Conservation (phyloP, 768 basidiomycete species). For the Mycena polygramma region DNA sequence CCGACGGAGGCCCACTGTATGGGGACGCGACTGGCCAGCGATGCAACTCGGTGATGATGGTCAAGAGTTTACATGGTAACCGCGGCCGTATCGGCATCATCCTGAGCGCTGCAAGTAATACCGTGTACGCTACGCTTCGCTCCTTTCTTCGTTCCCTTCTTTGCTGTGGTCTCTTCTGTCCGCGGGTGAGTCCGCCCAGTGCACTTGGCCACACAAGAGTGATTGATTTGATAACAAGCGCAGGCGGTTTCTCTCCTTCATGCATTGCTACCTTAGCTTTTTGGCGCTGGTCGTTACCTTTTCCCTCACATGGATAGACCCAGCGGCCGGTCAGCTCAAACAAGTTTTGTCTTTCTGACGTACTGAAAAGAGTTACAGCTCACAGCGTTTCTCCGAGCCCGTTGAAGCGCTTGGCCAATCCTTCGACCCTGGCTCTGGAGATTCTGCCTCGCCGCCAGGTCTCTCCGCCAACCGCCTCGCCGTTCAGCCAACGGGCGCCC, state of each 20-base stretch:
- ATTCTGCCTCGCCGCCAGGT: conserved; percentile 63
- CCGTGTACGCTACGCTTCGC: too few species aligned
- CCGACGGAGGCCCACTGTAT: too few species aligned
- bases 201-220: too few species aligned
- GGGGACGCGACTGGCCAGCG: too few species aligned
- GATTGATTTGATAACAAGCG: neutral
- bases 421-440: conserved; percentile 65
- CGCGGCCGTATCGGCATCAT: too few species aligned
- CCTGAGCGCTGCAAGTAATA: neutral
- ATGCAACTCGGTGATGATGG: too few species aligned
- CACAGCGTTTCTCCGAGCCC: conserved; percentile 62
- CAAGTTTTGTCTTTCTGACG: conserved; percentile 13
- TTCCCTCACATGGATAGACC: conserved; percentile 49
- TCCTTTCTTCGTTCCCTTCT: neutral
- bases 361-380: conserved; percentile 46
- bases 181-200: conserved; percentile 6
- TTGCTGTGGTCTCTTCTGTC: conserved; percentile 15
- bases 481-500: conserved; percentile 50
- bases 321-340: conserved; percentile 45
- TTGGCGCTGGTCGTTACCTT: conserved; percentile 62
- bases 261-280: conserved; percentile 50
- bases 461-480: conserved; percentile 37
- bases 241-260: conserved; percentile 45
- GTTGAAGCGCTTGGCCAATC: conserved; percentile 64
- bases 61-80: too few species aligned